Conservation (phyloP, 768 basidiomycete species). For the Lactarius sanguifluus region DNA sequence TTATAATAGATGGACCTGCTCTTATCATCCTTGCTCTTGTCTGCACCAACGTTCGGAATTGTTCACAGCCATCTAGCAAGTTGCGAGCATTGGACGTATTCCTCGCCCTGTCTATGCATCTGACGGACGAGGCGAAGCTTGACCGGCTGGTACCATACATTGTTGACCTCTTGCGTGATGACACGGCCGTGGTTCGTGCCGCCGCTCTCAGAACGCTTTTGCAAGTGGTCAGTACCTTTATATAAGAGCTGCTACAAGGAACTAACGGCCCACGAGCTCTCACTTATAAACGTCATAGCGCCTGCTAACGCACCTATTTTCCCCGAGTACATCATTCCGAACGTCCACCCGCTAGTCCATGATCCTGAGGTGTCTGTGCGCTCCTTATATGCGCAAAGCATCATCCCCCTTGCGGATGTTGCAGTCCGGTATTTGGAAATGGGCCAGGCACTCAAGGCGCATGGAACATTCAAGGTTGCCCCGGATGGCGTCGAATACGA, state of each 20-base stretch:
- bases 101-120: conserved; percentile 71
- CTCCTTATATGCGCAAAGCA: conserved; percentile 77
- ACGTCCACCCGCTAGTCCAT: conserved; percentile 75
- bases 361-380: conserved; percentile 87
- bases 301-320: conserved; percentile 70
- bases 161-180: conserved; percentile 85
- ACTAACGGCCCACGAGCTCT: conserved; percentile 39
- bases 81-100: conserved; percentile 84
- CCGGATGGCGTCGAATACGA: conserved; percentile 72
- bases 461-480: conserved; percentile 66
- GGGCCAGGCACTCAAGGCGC: conserved; percentile 85
- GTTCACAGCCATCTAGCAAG: conserved; percentile 81
- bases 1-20: conserved; percentile 78
- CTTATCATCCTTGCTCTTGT: conserved; percentile 85
- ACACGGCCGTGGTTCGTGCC: conserved; percentile 77
- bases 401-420: conserved; percentile 82
- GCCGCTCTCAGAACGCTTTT: conserved; percentile 75
- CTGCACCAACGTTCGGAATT: conserved; percentile 88
- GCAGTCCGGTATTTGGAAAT: conserved; percentile 90
- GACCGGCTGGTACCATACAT: conserved; percentile 93
- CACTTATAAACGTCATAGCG: conserved; percentile 69
- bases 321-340: conserved; percentile 94
- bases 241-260: neutral
- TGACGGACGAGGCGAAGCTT: conserved; percentile 93
- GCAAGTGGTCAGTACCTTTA: conserved; percentile 64